Percentiles rank a stretch among this genome's conserved stretches.
phyloP scores from a whole-genome alignment of 1,284 basidiomycete species.

The Hypsizygus ulmarius region DNA sequence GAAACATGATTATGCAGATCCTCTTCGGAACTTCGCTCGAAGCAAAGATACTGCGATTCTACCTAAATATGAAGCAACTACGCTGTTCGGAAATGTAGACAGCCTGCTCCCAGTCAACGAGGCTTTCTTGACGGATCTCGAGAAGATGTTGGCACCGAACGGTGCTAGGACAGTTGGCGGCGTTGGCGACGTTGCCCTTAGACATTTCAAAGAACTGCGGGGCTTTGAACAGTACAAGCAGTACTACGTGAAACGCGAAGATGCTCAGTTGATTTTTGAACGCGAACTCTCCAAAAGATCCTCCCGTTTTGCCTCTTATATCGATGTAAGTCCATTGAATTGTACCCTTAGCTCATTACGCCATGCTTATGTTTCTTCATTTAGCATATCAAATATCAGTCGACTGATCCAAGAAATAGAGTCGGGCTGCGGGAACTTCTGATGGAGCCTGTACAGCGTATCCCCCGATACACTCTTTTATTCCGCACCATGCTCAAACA shows the following conservation, averaged over 20 bases:
- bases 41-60: slow-evolving; percentile 86
- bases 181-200: slow-evolving; percentile 83
- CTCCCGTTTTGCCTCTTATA: slow-evolving; percentile 76
- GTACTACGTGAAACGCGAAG: slow-evolving; percentile 91
- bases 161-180: slow-evolving; percentile 58
- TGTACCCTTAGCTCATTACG: slow-evolving; percentile 11
- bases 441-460: slow-evolving; percentile 99
- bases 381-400: slow-evolving; percentile 87
- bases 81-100: slow-evolving; percentile 92
- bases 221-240: slow-evolving; percentile 91
- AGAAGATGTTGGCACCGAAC: slow-evolving; percentile 66
- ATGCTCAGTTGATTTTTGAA: slow-evolving; percentile 88
- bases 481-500: slow-evolving; percentile 90
- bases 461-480: slow-evolving; percentile 93
- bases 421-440: slow-evolving; percentile 91
- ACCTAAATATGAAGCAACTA: slow-evolving; percentile 87
- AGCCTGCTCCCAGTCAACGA: slow-evolving; percentile 85
- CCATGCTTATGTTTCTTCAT: slow-evolving; percentile 6
- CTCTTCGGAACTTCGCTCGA: slow-evolving; percentile 81
- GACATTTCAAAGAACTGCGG: slow-evolving; percentile 77
- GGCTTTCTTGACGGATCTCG: slow-evolving; percentile 82
- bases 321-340: slow-evolving; percentile 62
- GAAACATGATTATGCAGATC: slow-evolving; percentile 86
- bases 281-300: slow-evolving; percentile 76
- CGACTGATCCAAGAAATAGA: slow-evolving; percentile 77